Base-by-base conservation (phyloP, 441 rosid genomes). In the Euphorbia corollata region DNA sequence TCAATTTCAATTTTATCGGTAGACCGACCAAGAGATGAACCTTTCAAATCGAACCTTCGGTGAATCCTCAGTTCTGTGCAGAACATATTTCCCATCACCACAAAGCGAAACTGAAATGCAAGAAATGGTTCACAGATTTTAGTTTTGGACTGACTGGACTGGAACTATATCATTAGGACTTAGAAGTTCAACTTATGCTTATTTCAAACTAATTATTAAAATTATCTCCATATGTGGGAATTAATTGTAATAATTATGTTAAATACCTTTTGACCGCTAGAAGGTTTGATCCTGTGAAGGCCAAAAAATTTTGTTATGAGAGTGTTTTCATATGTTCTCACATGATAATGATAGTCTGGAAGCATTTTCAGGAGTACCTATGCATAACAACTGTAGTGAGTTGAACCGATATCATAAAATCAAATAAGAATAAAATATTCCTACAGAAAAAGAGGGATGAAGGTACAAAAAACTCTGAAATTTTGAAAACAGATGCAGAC, bases 61-160 rank as follows among this genome's bases (percentile, higher is more conserved):
- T 94, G 99, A 69, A 94, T 91, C 81, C 97, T 86, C 65, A 94
- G 74, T 79, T 94, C 99, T 59, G 97, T 94, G 82, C 93, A 94
- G 91, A 94, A 91, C 99, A 94, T 87, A 72, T 94, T 94, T 64
- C 99, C 99, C 99, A 94, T 94, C 81, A 94, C 99, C 69, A 94
- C 99, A 76, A 91, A 94, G 47, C 97, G 90, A 76, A 94, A 94
- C 99, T 94, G 96, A 83, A 63, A 77, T 30, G 58, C 68, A 79
- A 53, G 34, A 73, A 72, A 75, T 34, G 72, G 70, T 72, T 74
- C 61, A 70, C 18, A 59, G 66, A 70, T 30, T 47, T 78, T 73
- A 83, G 75, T 62, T 58, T 77, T 18, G 30, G 38, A 73, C 59
- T 6, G 54, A 38, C 43, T 47, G 53, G 32, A 27, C 32, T n/a